phyloP scores from a whole-genome alignment of 345 rosid genomes.

The Melastoma malabathricum region DNA sequence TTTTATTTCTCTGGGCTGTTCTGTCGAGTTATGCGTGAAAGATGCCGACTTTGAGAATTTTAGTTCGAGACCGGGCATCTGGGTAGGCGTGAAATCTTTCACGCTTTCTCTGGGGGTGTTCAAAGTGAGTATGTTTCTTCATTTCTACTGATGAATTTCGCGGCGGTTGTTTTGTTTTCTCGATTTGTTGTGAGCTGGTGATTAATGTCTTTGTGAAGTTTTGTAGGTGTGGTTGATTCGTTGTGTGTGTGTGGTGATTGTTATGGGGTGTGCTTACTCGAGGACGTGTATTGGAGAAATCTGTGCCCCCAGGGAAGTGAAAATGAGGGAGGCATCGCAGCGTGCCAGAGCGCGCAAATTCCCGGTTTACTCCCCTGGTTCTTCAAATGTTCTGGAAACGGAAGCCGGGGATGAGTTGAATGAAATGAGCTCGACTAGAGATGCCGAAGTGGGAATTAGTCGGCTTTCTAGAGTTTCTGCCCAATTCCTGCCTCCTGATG shows the following conservation, averaged over 20 bases:
- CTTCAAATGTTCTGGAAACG: slow-evolving; percentile 26
- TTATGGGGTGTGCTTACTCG: slow-evolving; percentile 92
- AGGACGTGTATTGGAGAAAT: slow-evolving; percentile 89
- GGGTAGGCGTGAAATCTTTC: no score
- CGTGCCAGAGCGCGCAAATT: slow-evolving; percentile 17
- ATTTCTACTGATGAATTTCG: no score
- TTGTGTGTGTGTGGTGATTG: not conserved
- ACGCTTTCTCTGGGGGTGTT: no score
- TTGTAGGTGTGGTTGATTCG: no score
- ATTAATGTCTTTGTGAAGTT: not conserved
- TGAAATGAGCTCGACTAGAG: slow-evolving; percentile 23
- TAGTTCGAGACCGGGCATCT: no score
- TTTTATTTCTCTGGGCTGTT: no score
- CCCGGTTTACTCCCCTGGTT: slow-evolving; percentile 43
- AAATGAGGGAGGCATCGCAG: slow-evolving; percentile 18
- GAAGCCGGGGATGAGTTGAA: slow-evolving; percentile 42
- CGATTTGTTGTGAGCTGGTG: not conserved
- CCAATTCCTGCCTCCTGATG: slow-evolving; percentile 85
- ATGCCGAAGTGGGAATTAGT: slow-evolving; percentile 58
- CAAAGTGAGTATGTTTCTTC: no score
- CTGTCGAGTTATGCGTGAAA: no score
- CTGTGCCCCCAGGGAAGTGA: slow-evolving; percentile 51
- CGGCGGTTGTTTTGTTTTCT: no score
- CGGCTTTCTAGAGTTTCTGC: slow-evolving; percentile 85
- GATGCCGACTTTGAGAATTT: no score